Evolutionary conservation across 2,329 filamentous ascomycete species (phyloP).

Genomic region (Geosmithia morbida): DNA sequence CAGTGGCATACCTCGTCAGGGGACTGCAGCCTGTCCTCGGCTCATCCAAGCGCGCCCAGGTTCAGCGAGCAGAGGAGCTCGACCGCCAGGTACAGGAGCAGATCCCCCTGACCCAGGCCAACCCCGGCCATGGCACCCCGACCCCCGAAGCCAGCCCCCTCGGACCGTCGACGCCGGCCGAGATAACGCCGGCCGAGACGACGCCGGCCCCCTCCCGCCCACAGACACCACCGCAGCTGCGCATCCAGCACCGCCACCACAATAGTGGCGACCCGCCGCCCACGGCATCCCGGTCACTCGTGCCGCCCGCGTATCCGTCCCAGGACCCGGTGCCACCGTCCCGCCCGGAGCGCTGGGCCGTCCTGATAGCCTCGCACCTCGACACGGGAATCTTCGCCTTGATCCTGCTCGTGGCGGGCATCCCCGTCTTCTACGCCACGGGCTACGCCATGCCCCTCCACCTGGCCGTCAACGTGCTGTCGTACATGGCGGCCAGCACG

Average conservation of each 20-base stretch:
- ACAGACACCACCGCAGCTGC: slow-evolving; percentile 10
- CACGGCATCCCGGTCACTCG: slow-evolving; percentile 5
- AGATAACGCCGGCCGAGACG: neutral
- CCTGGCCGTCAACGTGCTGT: slow-evolving; percentile 30
- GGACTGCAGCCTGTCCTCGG: slow-evolving; percentile 35
- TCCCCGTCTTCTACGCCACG: slow-evolving; percentile 37
- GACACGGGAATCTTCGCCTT: slow-evolving; percentile 28
- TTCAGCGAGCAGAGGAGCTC: slow-evolving; percentile 34
- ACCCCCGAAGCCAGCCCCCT: neutral
- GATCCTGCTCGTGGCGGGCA: slow-evolving; percentile 33
- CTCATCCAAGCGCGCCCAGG: slow-evolving; percentile 34
- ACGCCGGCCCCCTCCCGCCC: slow-evolving; percentile 11
- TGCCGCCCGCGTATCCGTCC: slow-evolving; percentile 10
- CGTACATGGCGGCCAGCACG: slow-evolving; percentile 33
- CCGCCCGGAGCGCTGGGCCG: slow-evolving; percentile 34
- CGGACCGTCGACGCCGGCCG: slow-evolving; percentile 5
- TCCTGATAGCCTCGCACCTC: slow-evolving; percentile 25
- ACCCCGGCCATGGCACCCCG: neutral
- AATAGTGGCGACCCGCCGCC: neutral
- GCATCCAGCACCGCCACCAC: slow-evolving; percentile 12
- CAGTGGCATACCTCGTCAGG: slow-evolving; percentile 39
- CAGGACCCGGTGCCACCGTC: slow-evolving; percentile 28
- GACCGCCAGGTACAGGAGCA: slow-evolving; percentile 17
- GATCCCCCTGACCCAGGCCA: slow-evolving; percentile 24
- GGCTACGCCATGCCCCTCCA: slow-evolving; percentile 37